Conservation (phyloP, 164 flowering plant species). For the Nelumbo lutea region DNA sequence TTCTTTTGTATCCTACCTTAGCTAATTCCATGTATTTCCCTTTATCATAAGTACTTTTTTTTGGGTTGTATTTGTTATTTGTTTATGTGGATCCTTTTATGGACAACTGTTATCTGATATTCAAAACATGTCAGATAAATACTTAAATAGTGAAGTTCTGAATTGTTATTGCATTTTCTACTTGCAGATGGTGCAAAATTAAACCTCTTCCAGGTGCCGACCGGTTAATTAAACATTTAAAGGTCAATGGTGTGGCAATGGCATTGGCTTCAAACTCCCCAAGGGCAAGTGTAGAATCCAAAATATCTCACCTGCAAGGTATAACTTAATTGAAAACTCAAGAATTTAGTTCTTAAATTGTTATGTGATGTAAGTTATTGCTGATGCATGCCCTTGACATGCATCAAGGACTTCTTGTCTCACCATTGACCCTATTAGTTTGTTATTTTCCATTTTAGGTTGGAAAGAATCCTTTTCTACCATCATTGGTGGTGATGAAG, state of each 20-base stretch:
- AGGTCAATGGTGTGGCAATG: slow-evolving; percentile 53
- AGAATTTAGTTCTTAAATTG: not conserved
- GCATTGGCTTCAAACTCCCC: slow-evolving; percentile 93
- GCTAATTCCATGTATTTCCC: too few relatives aligned
- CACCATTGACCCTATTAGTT: slow-evolving; percentile 3
- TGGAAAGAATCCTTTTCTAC: slow-evolving; percentile 88
- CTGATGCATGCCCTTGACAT: too few relatives aligned
- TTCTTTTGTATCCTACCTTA: too few relatives aligned
- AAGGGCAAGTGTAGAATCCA: slow-evolving; percentile 49
- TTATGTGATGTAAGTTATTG: not conserved
- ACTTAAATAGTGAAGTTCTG: too few relatives aligned
- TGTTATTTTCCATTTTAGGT: slow-evolving; percentile 38
- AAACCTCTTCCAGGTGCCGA: slow-evolving; percentile 81
- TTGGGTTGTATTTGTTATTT: too few relatives aligned
- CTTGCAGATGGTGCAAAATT: slow-evolving; percentile 61
- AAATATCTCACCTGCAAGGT: slow-evolving; percentile 70
- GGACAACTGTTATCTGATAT: too few relatives aligned
- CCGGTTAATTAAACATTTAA: slow-evolving; percentile 73
- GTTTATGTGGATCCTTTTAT: too few relatives aligned
- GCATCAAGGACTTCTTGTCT: too few relatives aligned
- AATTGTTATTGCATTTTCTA: not conserved
- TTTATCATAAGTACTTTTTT: too few relatives aligned
- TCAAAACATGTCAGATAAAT: too few relatives aligned
- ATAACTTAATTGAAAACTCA: slow-evolving; percentile 4
- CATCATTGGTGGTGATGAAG: slow-evolving; percentile 86